Evolutionary conservation across 768 basidiomycete genomes (phyloP).

Genomic region (Gyrodon lividus): DNA sequence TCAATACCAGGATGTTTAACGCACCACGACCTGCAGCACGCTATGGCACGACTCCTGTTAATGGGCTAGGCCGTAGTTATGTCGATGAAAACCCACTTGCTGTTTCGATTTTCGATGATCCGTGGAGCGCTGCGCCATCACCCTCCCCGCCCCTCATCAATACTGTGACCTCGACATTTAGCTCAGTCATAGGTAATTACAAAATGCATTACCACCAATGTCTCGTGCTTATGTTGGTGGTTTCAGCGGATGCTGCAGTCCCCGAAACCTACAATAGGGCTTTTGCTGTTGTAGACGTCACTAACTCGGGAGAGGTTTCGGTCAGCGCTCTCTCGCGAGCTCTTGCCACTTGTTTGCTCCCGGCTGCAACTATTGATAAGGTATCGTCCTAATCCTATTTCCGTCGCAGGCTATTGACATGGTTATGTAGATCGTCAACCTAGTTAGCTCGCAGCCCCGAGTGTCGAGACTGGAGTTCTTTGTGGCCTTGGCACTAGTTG

Average conservation of each 20-base stretch:
- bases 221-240: conserved; percentile 10
- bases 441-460: conserved; percentile 76
- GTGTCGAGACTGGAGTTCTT: conserved; percentile 91
- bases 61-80: conserved; percentile 67
- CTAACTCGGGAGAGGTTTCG: conserved; percentile 71
- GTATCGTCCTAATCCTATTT: conserved; percentile 37
- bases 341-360: conserved; percentile 71
- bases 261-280: conserved; percentile 76
- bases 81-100: conserved; percentile 76
- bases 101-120: conserved; percentile 76
- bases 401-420: conserved; percentile 3
- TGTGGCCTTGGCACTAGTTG: conserved; percentile 84
- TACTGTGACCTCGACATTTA: conserved; percentile 52
- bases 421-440: conserved; percentile 72
- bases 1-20: conserved; percentile 70
- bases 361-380: conserved; percentile 80
- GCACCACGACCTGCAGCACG: conserved; percentile 72
- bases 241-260: conserved; percentile 72
- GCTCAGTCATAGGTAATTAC: conserved; percentile 62
- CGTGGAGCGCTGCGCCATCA: conserved; percentile 75
- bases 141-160: conserved; percentile 65
- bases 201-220: neutral
- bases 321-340: conserved; percentile 82
- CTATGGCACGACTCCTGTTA: conserved; percentile 55
- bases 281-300: conserved; percentile 71